phyloP scores from a whole-genome alignment of 2,329 filamentous ascomycete species.

The Colletotrichum sp. region DNA sequence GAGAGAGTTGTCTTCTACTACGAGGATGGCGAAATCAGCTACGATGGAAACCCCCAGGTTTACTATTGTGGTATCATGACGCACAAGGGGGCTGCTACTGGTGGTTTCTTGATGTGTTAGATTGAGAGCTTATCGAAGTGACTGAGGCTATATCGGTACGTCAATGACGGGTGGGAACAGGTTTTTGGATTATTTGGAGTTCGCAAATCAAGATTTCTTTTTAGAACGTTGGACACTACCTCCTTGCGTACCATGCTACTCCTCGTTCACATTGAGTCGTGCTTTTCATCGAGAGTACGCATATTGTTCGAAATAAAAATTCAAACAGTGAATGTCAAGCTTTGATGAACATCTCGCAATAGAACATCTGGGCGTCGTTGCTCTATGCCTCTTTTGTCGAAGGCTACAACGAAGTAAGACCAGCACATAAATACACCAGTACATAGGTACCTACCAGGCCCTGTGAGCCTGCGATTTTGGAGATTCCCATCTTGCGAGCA shows the following conservation, averaged over 20 bases:
- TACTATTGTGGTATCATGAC: not conserved
- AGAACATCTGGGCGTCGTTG: rapidly evolving
- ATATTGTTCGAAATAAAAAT: not conserved
- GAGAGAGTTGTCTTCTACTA: not conserved
- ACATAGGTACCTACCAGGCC: not conserved
- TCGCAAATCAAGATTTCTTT: not conserved
- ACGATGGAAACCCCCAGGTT: not conserved
- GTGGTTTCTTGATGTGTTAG: not conserved
- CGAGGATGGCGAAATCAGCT: not conserved
- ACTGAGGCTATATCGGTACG: not conserved
- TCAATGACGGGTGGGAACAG: rapidly evolving
- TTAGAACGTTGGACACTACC: not conserved
- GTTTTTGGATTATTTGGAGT: not conserved
- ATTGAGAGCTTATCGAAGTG: not conserved
- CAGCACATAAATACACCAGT: rapidly evolving
- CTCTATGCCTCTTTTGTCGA: not conserved
- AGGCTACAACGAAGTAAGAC: rapidly evolving
- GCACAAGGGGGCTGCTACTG: not conserved
- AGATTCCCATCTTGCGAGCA: not conserved
- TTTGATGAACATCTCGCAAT: not conserved
- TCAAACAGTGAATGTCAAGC: rapidly evolving
- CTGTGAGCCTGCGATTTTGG: no score
- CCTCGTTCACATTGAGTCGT: not conserved
- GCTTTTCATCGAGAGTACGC: rapidly evolving
- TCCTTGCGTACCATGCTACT: not conserved